A percentile compares a stretch with the other conserved stretches of the same genome.
These are phyloP conservation scores for Myxozyma sirexii DNA, from an alignment of 805 yeast genomes.

Conservation along the genomic window DNA sequence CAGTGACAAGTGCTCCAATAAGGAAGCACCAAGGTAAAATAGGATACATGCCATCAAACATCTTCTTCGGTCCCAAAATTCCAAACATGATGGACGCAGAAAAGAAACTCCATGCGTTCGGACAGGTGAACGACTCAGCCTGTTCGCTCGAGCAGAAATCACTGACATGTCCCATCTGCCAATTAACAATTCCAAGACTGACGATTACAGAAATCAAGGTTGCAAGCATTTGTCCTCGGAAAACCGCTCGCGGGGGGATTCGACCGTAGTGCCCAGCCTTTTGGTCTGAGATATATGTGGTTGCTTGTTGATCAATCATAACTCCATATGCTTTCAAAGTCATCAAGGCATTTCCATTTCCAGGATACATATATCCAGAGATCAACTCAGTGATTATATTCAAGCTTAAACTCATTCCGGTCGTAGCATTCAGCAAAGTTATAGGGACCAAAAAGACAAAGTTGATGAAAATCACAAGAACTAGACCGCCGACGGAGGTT, in stretches of 20 bases:
- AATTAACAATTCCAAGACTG: constrained; percentile 49
- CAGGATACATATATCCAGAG: constrained; percentile 67
- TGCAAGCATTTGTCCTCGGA: constrained; percentile 53
- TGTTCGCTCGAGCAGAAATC: constrained; percentile 52
- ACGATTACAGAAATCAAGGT: constrained; percentile 51
- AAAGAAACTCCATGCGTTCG: constrained; percentile 51
- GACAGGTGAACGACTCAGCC: constrained; percentile 53
- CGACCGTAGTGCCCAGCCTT: constrained; percentile 68
- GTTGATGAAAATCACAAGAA: constrained; percentile 59
- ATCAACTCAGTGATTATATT: constrained; percentile 66
- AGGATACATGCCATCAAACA: constrained; percentile 59
- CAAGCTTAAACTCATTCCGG: constrained; percentile 61
- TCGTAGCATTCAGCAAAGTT: constrained; percentile 62
- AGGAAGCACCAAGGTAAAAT: constrained; percentile 61
- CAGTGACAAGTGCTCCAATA: constrained; percentile 52
- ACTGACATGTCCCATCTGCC: constrained; percentile 46
- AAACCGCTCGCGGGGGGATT: constrained; percentile 62
- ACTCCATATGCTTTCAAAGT: constrained; percentile 50
- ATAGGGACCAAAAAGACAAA: constrained; percentile 61
- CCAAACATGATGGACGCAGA: constrained; percentile 69
- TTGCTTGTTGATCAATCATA: constrained; percentile 50
- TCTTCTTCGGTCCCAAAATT: constrained; percentile 61
- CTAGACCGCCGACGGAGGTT: constrained; percentile 65
- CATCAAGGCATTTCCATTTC: constrained; percentile 63
- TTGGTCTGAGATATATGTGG: constrained; percentile 56